phyloP scores from a whole-genome alignment of 805 yeast species.

The Pichia nanzhaoensis region DNA sequence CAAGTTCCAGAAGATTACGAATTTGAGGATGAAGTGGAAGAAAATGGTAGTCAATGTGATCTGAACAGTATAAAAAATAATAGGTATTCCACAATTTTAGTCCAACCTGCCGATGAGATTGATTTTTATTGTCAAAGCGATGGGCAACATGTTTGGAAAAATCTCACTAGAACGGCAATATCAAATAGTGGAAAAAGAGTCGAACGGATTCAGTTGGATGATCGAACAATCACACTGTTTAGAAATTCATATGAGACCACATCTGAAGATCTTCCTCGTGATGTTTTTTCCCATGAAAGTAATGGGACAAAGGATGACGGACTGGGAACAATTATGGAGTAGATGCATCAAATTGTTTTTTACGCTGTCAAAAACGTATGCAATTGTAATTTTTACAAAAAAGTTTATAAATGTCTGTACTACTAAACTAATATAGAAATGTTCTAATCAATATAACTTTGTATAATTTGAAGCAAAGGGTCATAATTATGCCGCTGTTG shows the following conservation, averaged over 20 bases:
- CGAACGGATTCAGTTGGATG: conserved; percentile 17
- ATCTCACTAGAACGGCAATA: neutral
- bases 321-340: conserved; percentile 5
- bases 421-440: no score
- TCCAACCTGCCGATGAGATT: neutral
- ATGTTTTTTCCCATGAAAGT: neutral
- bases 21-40: conserved; percentile 11
- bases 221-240: conserved; percentile 29
- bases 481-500: neutral
- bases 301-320: neutral
- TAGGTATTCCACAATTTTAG: conserved; percentile 3
- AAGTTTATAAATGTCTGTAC: no score
- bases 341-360: no score
- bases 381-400: no score
- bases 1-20: conserved; percentile 33
- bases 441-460: no score
- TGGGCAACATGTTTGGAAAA: conserved; percentile 10
- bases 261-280: neutral
- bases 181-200: neutral
- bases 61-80: neutral
- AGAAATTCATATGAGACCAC: conserved; percentile 14
- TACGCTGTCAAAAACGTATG: no score
- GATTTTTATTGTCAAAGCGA: neutral
- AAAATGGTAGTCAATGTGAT: neutral
- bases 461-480: no score